Evolutionary conservation across 371 early-diverging fungal species (phyloP).

Genomic region (Lichtheimia corymbifera): DNA sequence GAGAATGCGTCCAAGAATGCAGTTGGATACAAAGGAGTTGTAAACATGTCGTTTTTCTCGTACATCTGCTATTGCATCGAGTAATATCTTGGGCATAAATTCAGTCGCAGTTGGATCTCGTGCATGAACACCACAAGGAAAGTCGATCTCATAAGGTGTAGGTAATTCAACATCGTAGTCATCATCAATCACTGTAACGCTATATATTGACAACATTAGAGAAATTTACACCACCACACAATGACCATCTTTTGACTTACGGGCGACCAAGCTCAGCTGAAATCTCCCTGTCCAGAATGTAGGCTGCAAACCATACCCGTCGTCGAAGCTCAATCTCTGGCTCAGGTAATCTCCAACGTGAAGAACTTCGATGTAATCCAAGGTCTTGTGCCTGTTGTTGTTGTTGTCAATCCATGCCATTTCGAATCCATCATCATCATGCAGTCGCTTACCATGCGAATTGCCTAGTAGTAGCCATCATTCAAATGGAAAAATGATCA

Average conservation of each 20-base stretch:
- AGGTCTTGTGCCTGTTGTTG: slow-evolving; percentile 24
- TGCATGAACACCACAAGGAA: neutral
- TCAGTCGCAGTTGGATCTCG: slow-evolving; percentile 3
- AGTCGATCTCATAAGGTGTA: slow-evolving; percentile 31
- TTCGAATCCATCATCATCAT: neutral
- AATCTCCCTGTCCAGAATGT: slow-evolving; percentile 44
- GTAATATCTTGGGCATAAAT: neutral
- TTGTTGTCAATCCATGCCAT: neutral
- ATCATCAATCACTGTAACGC: slow-evolving; percentile 23
- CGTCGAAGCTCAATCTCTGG: slow-evolving; percentile 43
- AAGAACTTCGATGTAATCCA: slow-evolving; percentile 32
- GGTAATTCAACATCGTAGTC: slow-evolving; percentile 48
- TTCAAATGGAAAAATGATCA: neutral
- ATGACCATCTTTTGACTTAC: neutral
- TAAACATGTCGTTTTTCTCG: neutral
- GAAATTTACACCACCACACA: no score
- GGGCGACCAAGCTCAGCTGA: slow-evolving; percentile 39
- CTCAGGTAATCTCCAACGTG: slow-evolving; percentile 39
- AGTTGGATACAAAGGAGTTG: neutral
- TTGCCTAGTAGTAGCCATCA: slow-evolving; percentile 10
- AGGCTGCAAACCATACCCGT: slow-evolving; percentile 41
- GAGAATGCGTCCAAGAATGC: slow-evolving; percentile 19
- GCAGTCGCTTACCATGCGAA: slow-evolving; percentile 26
- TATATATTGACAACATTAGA: neutral
- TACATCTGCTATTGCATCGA: neutral